Evolutionary conservation across 2,329 filamentous ascomycete genomes (phyloP), one percentile per base, ranked within the genome.

Genomic region (Myriosclerotinia scirpicola): DNA sequence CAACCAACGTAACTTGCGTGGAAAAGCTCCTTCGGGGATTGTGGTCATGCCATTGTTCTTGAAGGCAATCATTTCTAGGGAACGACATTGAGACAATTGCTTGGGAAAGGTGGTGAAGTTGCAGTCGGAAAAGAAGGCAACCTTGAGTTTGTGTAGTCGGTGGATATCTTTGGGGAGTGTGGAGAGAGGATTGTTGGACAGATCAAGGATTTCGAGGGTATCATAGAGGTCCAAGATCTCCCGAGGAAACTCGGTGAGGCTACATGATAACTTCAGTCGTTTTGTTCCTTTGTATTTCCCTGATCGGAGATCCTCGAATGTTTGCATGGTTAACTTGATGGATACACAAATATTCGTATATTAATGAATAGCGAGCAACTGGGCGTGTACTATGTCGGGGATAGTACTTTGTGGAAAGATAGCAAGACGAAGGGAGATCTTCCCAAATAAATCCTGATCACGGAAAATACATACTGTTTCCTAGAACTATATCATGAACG

Each of bases 11-110:
- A 83, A 74, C 12, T 73, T 77, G 9, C 76, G 75, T 11, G 81
- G 81, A 22, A 83, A 73, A 15, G 79, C 71, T 42, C 75, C 74
- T 67, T 81, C 80, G 17, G 79, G 79, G 36, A 83, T 75, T 7
- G 71, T 70, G 8, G 70, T 70, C 80, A 84, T 83, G 64, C 73
- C 72, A 73, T 84, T 84, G 67, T 74, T 74, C 26, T 80, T 80
- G 68, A 83, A 83, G 5, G 80, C 81, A 46, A 82, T 78, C 79
- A 82, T 83, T 70, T 82, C 80, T n/a, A 83, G 78, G 59, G 74
- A 72, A 6, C 78, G 78, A 66, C 81, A 83, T 73, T 76, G 69
- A 53, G 79, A 77, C 26, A 83, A 74, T 66, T 77, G 76, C 17
- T 69, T 69, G 2, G 81, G 81, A 66, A 83, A 83, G 26, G 73